Evolutionary conservation across 176 grass and related monocot genomes (phyloP), one percentile per base, ranked within the genome.

Genomic region (Aegilops speltoides): DNA sequence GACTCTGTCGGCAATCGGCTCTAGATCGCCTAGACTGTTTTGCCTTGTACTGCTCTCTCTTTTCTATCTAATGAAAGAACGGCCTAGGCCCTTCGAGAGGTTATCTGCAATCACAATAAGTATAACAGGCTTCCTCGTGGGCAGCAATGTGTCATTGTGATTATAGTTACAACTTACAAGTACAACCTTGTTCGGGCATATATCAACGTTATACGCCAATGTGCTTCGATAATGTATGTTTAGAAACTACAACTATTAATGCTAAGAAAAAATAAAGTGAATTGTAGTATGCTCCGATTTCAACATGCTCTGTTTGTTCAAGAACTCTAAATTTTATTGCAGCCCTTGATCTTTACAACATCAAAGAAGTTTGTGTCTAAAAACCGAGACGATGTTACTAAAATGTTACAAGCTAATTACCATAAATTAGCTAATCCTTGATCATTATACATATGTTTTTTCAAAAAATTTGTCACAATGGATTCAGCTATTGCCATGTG

Each of bases 81-180:
- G n/a, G n/a, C n/a, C n/a, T n/a, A n/a, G n/a, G n/a, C n/a, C n/a
- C n/a, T n/a, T n/a, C n/a, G 13, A 80, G 86, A 68, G 93, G 91
- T 29, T 95, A 91, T 81, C 80, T 95, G 46, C 91, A 95, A 91
- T 76, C 93, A 95, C 89, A 87, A 89, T 7, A 36, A 36, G 34
- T 36, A 36, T 84, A 91, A 83, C 59, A 89, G 88, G 36, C 91
- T 95, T 84, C 88, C 83, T 65, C 88, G 93, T 76, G 93, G 91
- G n/a, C 93, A 95, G 84, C 93, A 95, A 89, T 88, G 89, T 86
- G 90, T 95, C 57, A 82, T 70, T 64, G 56, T 4, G 24, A 73
- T 71, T 12, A 38, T 38, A 38, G 37, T 38, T 38, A 38, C 8
- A 38, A 38, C 37, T 46, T 74, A 45, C 22, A 14, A 25, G n/a